These are phyloP conservation scores for Polygonum maritimum DNA, from an alignment of 148 eudicot genomes.

Conservation along the genomic window DNA sequence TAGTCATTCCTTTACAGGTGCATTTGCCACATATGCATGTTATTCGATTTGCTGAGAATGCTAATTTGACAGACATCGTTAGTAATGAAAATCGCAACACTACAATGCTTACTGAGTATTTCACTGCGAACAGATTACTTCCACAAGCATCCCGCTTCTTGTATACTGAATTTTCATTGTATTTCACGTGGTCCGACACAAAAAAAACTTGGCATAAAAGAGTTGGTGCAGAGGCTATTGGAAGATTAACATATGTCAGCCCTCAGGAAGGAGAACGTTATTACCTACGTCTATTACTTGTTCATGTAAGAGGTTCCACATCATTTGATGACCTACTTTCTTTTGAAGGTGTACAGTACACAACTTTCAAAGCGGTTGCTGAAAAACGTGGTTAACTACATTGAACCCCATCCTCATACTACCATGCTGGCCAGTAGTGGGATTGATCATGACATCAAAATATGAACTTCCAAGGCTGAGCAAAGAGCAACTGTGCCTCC, in stretches of 20 bases:
- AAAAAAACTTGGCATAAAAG: background rate
- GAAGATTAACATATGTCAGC: background rate
- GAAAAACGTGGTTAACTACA: conserved; percentile 78
- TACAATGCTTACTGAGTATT: background rate
- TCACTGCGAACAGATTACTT: no score
- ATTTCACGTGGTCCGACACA: background rate
- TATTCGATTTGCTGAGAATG: background rate
- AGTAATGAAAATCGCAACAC: background rate
- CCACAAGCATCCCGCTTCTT: rapidly evolving
- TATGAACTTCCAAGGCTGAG: conserved; percentile 75
- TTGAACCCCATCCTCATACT: conserved; percentile 76
- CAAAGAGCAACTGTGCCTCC: conserved; percentile 62
- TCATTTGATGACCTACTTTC: background rate
- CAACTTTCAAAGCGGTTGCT: conserved; percentile 13
- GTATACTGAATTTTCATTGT: background rate
- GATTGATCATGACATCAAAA: conserved; percentile 66
- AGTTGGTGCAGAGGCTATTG: background rate
- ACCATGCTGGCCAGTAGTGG: conserved; percentile 84
- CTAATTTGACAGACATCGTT: background rate
- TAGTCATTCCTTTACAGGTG: background rate
- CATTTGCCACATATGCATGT: background rate
- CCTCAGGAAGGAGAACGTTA: background rate
- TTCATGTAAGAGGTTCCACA: background rate
- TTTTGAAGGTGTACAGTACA: rapidly evolving
- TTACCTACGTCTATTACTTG: background rate